Percentiles rank a stretch among this genome's conserved stretches.
phyloP scores from a whole-genome alignment of 179 eudicot species.

The Silene vulgaris region DNA sequence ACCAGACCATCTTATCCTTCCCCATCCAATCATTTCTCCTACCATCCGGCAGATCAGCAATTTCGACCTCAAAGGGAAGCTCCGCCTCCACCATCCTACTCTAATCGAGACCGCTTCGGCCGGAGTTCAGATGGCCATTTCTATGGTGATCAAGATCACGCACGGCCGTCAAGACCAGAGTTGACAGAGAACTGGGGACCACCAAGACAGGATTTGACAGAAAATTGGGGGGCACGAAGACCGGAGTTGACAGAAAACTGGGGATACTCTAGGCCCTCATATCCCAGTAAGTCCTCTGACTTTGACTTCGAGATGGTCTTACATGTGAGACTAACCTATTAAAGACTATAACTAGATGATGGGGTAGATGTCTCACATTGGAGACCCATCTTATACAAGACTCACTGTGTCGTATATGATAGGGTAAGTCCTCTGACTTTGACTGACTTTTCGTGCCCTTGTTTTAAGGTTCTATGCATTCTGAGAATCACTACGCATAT shows the following conservation, averaged over 20 bases:
- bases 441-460: neutral
- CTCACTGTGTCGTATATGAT: neutral
- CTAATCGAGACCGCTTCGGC: conserved; percentile 41
- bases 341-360: neutral
- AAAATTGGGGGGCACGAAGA: conserved; percentile 26
- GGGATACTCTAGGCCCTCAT: conserved; percentile 62
- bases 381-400: too few relatives aligned
- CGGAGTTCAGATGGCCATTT: conserved; percentile 47
- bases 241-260: conserved; percentile 60
- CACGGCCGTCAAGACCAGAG: conserved; percentile 28
- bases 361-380: too few relatives aligned
- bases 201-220: conserved; percentile 16
- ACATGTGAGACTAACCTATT: neutral
- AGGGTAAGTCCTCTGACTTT: neutral
- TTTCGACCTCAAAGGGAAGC: conserved; percentile 46
- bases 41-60: conserved; percentile 54
- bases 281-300: conserved; percentile 39
- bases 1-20: conserved; percentile 72
- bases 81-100: conserved; percentile 54
- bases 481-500: conserved; percentile 45
- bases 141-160: conserved; percentile 62
- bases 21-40: conserved; percentile 77
- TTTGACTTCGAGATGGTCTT: neutral
- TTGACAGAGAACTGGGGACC: conserved; percentile 15
- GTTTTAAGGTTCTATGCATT: conserved; percentile 41